phyloP scores from a whole-genome alignment of 495 filamentous ascomycete species.

The Penicillium cosmopolitanum region DNA sequence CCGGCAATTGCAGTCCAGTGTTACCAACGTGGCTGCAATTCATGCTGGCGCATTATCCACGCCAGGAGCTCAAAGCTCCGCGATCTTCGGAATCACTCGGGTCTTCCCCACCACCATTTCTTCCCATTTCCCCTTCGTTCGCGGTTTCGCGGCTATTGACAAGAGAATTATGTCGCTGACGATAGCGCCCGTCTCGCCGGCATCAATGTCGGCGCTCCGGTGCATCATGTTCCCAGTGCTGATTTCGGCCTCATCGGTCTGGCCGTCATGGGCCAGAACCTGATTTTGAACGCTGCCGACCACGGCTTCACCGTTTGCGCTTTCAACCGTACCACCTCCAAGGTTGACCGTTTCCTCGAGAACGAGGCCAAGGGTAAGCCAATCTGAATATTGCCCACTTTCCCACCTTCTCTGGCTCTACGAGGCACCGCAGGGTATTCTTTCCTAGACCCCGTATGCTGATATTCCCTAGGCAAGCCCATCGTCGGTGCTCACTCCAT shows the following conservation, averaged over 20 bases:
- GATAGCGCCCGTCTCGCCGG: slow-evolving; percentile 83
- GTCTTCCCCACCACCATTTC: slow-evolving; percentile 3
- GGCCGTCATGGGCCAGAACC: slow-evolving; percentile 98
- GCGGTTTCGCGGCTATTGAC: slow-evolving; percentile 36
- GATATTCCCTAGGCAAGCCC: slow-evolving; percentile 70
- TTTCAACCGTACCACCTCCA: slow-evolving; percentile 96
- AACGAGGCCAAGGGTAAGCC: slow-evolving; percentile 86
- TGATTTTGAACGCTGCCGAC: slow-evolving; percentile 98
- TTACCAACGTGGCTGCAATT: slow-evolving; percentile 4
- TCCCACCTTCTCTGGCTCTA: not conserved
- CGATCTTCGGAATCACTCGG: slow-evolving; percentile 17
- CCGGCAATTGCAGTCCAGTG: not conserved
- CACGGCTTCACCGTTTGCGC: slow-evolving; percentile 94
- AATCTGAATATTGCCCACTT: not conserved
- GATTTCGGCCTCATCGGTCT: slow-evolving; percentile 99
- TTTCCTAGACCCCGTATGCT: slow-evolving; percentile 15
- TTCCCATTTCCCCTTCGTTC: slow-evolving; percentile 7
- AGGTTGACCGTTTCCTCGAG: slow-evolving; percentile 93
- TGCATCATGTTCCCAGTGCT: slow-evolving; percentile 60
- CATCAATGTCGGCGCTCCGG: slow-evolving; percentile 75
- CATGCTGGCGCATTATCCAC: slow-evolving; percentile 10
- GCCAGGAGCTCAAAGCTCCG: slow-evolving; percentile 3
- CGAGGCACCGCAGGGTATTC: not conserved
- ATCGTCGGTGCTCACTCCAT: slow-evolving; percentile 92
- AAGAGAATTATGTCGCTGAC: slow-evolving; percentile 61